Evolutionary conservation across 129 eudicot genomes (phyloP), one percentile per base, ranked within the genome.

Genomic region (Escallonia rubra): DNA sequence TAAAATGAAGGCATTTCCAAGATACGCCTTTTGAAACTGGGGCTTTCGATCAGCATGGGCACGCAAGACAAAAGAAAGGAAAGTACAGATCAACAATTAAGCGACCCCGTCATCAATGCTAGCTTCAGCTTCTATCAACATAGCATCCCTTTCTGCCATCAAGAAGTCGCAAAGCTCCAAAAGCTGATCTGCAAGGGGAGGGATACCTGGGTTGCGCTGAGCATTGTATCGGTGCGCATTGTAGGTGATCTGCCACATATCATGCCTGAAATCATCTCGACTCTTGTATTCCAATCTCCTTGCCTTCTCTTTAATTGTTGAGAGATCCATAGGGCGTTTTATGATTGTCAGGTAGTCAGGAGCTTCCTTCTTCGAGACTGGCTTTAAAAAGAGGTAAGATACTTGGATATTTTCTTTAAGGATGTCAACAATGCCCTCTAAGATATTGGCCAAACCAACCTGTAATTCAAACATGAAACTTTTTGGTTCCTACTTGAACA

Each of bases 131-230:
- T 92, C 91, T 0, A 72, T 43, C 73, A 92, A 78, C 12, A 15
- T 61, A 15, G 66, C 77, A 59, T 76, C 84, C 57, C 82, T 69
- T 59, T 75, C 75, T 0, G 64, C 63, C 62, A 92, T 78, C 71
- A 92, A 69, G 62, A 63, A 73, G 71, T 92, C 98, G 78, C 95
- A 92, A n/a, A 88, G 72, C 87, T 88, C 95, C 70, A 92, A 66
- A 8, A 92, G 91, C 73, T 88, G 95, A 79, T 90, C 95, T 0
- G 95, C 96, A 13, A 90, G 86, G 14, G 96, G 96, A 61, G 96
- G 96, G 56, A 90, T 90, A 13, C 88, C 90, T 1, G 96, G 96
- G 64, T 90, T 86, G 34, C 95, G 82, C 10, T 75, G 70, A 46
- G 79, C 86, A 54, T 90, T 90, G 62, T 86, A 92, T 48, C 54